Evolutionary conservation across 257 asterid species (phyloP).

Genomic region (Solanum ossicruentum): DNA sequence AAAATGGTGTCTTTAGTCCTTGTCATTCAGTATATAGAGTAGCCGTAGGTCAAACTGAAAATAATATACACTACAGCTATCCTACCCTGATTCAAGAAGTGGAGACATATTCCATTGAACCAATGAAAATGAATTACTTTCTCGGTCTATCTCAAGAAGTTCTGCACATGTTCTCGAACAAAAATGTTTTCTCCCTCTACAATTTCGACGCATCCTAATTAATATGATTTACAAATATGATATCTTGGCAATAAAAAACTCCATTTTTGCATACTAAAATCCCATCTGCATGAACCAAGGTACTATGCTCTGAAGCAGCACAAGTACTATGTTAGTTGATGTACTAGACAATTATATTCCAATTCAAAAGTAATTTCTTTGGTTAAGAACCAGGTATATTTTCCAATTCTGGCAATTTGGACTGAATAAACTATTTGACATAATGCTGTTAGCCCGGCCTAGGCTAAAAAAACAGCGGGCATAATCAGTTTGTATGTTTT

Average conservation of each 20-base stretch:
- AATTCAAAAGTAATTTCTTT: neutral
- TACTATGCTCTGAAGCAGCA: neutral
- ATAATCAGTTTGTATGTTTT: neutral
- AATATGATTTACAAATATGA: neutral
- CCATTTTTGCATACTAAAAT: neutral
- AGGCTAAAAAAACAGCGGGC: neutral
- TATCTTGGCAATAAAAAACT: neutral
- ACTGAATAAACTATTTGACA: neutral
- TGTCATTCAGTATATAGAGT: neutral
- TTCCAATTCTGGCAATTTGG: neutral
- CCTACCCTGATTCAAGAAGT: neutral
- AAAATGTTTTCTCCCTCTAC: neutral
- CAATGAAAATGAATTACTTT: neutral
- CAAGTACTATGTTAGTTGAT: neutral
- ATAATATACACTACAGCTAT: neutral
- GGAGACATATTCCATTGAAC: neutral
- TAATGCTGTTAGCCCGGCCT: neutral
- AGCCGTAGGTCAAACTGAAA: neutral
- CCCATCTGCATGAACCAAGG: neutral
- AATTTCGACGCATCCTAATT: neutral
- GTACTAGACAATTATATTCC: neutral
- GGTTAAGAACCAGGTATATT: neutral
- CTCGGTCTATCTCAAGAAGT: neutral
- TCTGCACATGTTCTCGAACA: neutral
- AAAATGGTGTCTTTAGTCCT: neutral